A percentile compares a stretch with the other conserved stretches of the same genome.
Conservation (phyloP, 2,329 filamentous ascomycete species). For the Peltaster fructicola region DNA sequence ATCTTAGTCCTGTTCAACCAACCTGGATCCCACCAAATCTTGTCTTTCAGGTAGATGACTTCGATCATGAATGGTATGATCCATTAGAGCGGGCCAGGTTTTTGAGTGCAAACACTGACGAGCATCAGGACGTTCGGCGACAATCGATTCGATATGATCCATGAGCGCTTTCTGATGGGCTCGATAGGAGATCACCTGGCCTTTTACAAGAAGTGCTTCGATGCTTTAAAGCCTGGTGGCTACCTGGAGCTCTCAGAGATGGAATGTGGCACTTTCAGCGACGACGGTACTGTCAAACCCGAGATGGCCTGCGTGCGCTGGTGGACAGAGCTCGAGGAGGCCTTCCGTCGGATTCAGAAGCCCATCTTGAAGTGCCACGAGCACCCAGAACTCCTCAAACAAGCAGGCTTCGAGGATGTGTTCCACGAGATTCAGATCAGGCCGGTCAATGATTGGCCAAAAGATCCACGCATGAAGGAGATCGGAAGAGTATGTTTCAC, state of each 20-base stretch:
- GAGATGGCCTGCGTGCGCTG: constrained; percentile 9
- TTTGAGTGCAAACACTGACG: too few species aligned
- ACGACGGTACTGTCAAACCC: constrained; percentile 18
- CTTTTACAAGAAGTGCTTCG: constrained; percentile 12
- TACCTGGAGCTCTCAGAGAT: constrained; percentile 26
- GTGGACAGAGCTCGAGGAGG: constrained; percentile 8
- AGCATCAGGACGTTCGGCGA: too few species aligned
- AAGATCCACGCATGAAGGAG: constrained; percentile 13
- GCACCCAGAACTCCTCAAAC: constrained; percentile 7
- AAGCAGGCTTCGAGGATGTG: constrained; percentile 13
- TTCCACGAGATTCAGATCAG: constrained; percentile 9
- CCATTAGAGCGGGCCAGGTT: too few species aligned
- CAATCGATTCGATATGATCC: constrained; percentile 14
- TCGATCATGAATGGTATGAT: constrained; percentile 9
- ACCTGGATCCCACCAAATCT: constrained; percentile 12
- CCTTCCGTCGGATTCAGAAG: constrained; percentile 8
- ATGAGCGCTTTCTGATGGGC: constrained; percentile 13
- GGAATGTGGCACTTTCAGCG: constrained; percentile 9
- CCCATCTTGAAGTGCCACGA: constrained; percentile 6
- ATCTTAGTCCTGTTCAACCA: constrained; percentile 15
- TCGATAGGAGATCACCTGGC: constrained; percentile 13
- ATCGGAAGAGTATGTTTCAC: constrained; percentile 6
- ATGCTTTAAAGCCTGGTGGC: constrained; percentile 16
- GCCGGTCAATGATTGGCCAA: constrained; percentile 15
- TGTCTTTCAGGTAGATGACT: constrained; percentile 11